Evolutionary conservation across 306 rosid species (phyloP), one percentile per base, ranked within the genome.

Genomic region (Sindora glabra): DNA sequence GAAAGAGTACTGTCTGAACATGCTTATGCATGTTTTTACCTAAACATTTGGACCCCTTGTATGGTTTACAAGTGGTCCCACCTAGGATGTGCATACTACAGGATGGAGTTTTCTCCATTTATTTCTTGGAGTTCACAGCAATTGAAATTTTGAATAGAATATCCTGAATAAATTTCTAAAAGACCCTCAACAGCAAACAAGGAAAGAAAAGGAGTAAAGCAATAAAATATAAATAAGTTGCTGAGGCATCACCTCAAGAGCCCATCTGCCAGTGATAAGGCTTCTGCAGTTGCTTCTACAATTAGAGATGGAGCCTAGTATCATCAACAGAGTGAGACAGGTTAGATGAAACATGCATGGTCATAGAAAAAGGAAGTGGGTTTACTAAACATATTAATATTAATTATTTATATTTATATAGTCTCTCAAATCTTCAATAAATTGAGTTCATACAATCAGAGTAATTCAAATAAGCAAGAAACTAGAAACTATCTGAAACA

Each of bases 281-380:
- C 83, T 68, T 91, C 97, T 25, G 91, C 74, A 72, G 83, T 85
- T 48, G 87, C 96, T 67, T 91, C 96, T 54, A 91, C 91, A 71
- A 91, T 83, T 55, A 85, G 67, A 66, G 84, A 83, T 6, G 97
- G 97, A 62, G 95, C 97, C 97, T 91, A 64, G 49, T 53, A 67
- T 60, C 37, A 73, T 81, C 37, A 53, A 54, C 34, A 44, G 30
- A 77, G 63, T 32, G 64, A 56, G 48, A 48, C 30, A 19, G 44
- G 72, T 75, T 74, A 71, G 67, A 55, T 48, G 38, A 53, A 48
- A 53, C 59, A 51, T 1, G 24, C 42, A 57, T n/a, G 61, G 68
- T 45, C 46, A 59, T 32, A 47, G 19, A 52, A 18, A 53, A 15
- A 5, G 24, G 21, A 42, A 39, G 46, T 10, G 21, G 9, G 41